Conservation (phyloP, 208 protist genomes). For the Leishmania martiniquensis region DNA sequence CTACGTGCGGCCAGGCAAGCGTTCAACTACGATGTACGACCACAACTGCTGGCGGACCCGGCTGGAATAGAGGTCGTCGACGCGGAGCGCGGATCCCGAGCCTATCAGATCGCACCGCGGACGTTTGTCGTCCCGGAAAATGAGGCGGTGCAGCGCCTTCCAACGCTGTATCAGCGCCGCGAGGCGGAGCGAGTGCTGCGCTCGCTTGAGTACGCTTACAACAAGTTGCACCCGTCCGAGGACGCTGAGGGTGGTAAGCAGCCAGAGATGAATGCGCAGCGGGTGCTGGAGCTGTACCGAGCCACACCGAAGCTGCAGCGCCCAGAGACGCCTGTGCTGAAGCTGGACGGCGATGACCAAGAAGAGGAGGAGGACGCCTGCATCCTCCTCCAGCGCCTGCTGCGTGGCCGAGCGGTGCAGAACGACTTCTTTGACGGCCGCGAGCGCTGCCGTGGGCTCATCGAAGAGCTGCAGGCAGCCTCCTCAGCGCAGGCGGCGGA, state of each 20-base stretch:
- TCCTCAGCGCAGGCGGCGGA: constrained; percentile 85
- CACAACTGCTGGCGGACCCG: constrained; percentile 61
- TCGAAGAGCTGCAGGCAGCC: constrained; percentile 92
- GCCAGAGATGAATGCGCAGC: constrained; percentile 27
- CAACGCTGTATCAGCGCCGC: constrained; percentile 81
- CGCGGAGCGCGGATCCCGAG: constrained; percentile 35
- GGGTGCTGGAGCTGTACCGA: constrained; percentile 85
- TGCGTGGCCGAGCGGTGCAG: constrained; percentile 92
- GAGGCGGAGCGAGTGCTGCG: constrained; percentile 83
- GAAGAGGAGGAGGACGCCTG: constrained; percentile 87
- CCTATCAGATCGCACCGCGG: constrained; percentile 46
- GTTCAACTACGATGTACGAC: constrained; percentile 87
- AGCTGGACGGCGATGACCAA: constrained; percentile 81
- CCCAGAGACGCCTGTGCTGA: constrained; percentile 89
- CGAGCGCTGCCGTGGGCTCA: constrained; percentile 91
- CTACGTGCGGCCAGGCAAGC: constrained; percentile 20
- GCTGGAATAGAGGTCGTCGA: constrained; percentile 76
- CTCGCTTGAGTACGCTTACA: constrained; percentile 79
- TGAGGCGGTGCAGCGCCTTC: constrained; percentile 62
- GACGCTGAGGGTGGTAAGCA: constrained; percentile 10
- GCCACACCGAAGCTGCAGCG: constrained; percentile 88
- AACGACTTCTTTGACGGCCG: constrained; percentile 95
- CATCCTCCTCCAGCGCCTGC: constrained; percentile 89
- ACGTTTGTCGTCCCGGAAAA: constrained; percentile 76
- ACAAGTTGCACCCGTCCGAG: constrained; percentile 51